Evolutionary conservation across 768 basidiomycete genomes (phyloP).

Genomic region (Naganishia onofrii): DNA sequence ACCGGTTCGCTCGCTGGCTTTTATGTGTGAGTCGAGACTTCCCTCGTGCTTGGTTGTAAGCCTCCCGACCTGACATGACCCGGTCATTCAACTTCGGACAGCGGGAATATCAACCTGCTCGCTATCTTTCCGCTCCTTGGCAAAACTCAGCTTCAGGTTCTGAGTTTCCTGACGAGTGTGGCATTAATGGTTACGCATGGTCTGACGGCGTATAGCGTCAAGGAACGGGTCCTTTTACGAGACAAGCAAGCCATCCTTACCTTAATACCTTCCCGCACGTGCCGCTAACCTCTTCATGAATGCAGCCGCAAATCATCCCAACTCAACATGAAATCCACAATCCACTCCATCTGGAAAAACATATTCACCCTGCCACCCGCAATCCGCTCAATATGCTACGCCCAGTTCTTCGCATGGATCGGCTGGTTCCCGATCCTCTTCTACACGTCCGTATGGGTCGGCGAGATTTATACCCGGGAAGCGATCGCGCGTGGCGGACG

Average conservation of each 20-base stretch:
- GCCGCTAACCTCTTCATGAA: neutral
- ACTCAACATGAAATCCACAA: conserved; percentile 50
- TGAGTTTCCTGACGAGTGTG: conserved; percentile 70
- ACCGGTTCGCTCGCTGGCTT: conserved; percentile 82
- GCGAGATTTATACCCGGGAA: conserved; percentile 70
- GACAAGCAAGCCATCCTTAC: conserved; percentile 45
- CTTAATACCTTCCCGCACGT: neutral
- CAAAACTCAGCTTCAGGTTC: conserved; percentile 71
- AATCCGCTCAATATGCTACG: conserved; percentile 70
- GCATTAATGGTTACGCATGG: conserved; percentile 67
- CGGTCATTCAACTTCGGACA: conserved; percentile 43
- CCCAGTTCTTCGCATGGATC: conserved; percentile 59
- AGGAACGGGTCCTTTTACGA: conserved; percentile 68
- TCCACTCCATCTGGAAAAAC: conserved; percentile 70
- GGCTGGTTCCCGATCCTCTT: conserved; percentile 92
- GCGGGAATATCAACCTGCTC: conserved; percentile 77
- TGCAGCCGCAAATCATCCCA: conserved; percentile 42
- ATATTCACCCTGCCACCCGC: conserved; percentile 66
- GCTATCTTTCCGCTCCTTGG: conserved; percentile 70
- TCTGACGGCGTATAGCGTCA: conserved; percentile 58
- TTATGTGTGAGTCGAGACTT: conserved; percentile 65
- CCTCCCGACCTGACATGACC: no score
- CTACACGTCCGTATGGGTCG: conserved; percentile 81
- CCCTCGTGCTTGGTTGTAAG: no score
- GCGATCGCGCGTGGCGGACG: conserved; percentile 38